phyloP scores from a whole-genome alignment of 495 filamentous ascomycete species.

The Halenospora varia region DNA sequence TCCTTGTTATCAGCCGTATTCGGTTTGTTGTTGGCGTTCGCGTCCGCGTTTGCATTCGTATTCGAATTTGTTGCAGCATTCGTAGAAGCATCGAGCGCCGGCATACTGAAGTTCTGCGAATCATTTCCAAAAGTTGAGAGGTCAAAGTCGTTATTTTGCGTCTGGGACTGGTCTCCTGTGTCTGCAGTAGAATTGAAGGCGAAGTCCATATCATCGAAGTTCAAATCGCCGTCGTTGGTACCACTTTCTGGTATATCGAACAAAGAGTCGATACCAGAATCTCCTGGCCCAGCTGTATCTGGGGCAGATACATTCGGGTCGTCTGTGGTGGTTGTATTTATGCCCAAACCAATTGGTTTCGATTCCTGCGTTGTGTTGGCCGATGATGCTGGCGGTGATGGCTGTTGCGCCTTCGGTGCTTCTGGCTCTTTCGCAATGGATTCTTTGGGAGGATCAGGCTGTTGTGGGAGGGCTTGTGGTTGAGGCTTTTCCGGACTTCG shows the following conservation, averaged over 20 bases:
- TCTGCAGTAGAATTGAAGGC: neutral
- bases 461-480: neutral
- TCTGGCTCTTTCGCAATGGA: neutral
- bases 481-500: slow-evolving; percentile 1
- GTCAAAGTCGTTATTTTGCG: slow-evolving; percentile 21
- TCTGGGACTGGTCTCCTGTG: slow-evolving; percentile 2
- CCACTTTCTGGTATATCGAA: slow-evolving; percentile 17
- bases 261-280: slow-evolving; percentile 17
- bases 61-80: no score
- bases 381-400: slow-evolving; percentile 8
- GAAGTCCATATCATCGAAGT: slow-evolving; percentile 22
- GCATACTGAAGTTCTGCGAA: slow-evolving; percentile 22
- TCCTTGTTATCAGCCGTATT: slow-evolving; percentile 6
- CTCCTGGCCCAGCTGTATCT: slow-evolving; percentile 1
- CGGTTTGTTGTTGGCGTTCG: slow-evolving; percentile 4
- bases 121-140: slow-evolving; percentile 21
- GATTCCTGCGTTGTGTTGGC: neutral
- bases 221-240: slow-evolving; percentile 11
- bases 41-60: no score
- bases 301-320: neutral
- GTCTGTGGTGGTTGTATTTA: slow-evolving; percentile 6
- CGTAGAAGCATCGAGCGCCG: slow-evolving; percentile 8
- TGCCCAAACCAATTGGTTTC: slow-evolving; percentile 17
- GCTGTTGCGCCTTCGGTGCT: slow-evolving; percentile 6
- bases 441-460: neutral